Evolutionary conservation across 352 stramenopile genomes (phyloP), one percentile per base, ranked within the genome.

Genomic region (Phytophthora pisi): DNA sequence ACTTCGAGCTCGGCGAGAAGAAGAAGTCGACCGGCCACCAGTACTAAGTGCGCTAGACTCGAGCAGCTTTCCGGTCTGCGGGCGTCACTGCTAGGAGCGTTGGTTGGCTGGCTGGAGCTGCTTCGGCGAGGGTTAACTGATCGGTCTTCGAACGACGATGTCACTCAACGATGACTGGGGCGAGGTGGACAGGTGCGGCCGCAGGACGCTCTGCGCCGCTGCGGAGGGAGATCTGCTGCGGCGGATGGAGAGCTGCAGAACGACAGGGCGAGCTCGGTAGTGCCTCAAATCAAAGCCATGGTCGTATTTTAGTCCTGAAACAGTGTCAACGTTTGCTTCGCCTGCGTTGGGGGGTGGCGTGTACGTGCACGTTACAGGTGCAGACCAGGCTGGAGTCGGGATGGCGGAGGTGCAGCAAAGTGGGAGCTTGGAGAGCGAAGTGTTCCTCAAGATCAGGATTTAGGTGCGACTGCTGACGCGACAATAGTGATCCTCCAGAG

Each of bases 1-100:
- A 99, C 86, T 99, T 99, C 75, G 98, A 99, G 92, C 84, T 99
- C 45, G 98, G 98, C 81, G 97, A 98, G 81, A 99, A 99, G 97
- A 99, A 99, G 90, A 98, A 98, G 83, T 91, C 95, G 61, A 88
- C 93, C 64, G 97, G 97, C 89, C 97, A 99, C 82, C 82, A 93
- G 71, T 99, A 99, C 88, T 99, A 99, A 97, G 78, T 58, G 56
- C 28, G 28, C 28, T 34, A 34, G 2, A n/a, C n/a, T 46, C 38
- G 38, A 46, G 47, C 54, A 58, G 46, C 38, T n/a, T 26, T 51
- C 64, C 23, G 65, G 51, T 68, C 47, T 73, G 66, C 43, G 38
- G 56, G 20, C 57, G 24, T 66, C 50, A 42, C 7, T 18, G 20
- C 26, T 49, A 26, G 42, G 43, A 61, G 59, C 46, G 40, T 67